These are phyloP conservation scores for Escovopsis sp. DNA, from an alignment of 2,329 filamentous ascomycete species.

Conservation along the genomic window DNA sequence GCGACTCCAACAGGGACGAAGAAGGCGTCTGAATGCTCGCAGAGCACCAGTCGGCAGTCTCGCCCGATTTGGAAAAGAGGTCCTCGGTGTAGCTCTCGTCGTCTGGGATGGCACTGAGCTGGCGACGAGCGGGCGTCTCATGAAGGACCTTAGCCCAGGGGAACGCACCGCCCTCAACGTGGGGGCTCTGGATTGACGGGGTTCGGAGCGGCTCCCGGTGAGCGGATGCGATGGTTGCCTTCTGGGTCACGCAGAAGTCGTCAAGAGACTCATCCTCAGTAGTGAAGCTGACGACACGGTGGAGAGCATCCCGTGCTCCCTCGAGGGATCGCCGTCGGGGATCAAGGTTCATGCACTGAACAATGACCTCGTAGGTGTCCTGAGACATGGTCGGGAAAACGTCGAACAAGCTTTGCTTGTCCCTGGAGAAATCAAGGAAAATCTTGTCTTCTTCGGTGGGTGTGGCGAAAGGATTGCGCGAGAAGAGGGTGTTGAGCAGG, in stretches of 20 bases:
- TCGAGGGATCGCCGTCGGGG: constrained; percentile 73
- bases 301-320: constrained; percentile 61
- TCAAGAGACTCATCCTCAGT: constrained; percentile 82
- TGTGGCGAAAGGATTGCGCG: constrained; percentile 86
- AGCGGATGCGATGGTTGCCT: constrained; percentile 62
- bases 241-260: constrained; percentile 80
- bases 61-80: constrained; percentile 65
- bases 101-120: constrained; percentile 75
- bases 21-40: constrained; percentile 64
- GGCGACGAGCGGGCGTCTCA: constrained; percentile 52
- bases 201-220: constrained; percentile 93
- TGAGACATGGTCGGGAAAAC: constrained; percentile 98
- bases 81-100: constrained; percentile 71
- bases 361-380: constrained; percentile 89
- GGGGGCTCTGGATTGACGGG: constrained; percentile 81
- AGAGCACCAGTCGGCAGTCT: constrained; percentile 63
- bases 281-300: constrained; percentile 77
- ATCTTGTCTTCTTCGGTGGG: constrained; percentile 83
- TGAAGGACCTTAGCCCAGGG: constrained; percentile 90
- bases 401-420: constrained; percentile 93
- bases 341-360: constrained; percentile 80
- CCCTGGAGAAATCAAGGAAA: constrained; percentile 82
- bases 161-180: constrained; percentile 68
- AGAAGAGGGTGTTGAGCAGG: constrained; percentile 89
- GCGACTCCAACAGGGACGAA: constrained; percentile 71